Conservation (phyloP, 768 basidiomycete species). For the Tylopilus rubrobrunneus region DNA sequence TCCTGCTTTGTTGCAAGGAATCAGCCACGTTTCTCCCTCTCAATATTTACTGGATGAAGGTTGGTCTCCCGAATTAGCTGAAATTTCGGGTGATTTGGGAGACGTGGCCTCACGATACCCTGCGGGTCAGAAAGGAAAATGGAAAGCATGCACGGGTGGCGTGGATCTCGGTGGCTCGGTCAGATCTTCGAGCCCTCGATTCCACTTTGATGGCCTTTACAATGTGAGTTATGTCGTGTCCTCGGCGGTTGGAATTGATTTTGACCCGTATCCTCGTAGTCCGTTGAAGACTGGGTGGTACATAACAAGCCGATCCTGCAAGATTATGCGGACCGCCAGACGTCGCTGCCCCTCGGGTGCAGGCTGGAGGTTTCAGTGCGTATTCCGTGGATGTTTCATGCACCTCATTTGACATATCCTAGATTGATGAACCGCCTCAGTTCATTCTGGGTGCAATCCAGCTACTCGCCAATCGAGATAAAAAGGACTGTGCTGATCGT, state of each 20-base stretch:
- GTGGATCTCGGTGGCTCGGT: background rate
- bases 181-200: constrained; percentile 1
- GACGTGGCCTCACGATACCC: constrained; percentile 2
- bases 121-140: constrained; percentile 14
- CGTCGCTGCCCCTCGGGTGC: constrained; percentile 20
- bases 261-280: constrained; percentile 5
- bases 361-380: constrained; percentile 26
- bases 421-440: constrained; percentile 24
- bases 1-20: constrained; percentile 16
- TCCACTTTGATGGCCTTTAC: background rate
- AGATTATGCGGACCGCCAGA: constrained; percentile 28
- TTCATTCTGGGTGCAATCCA: constrained; percentile 27
- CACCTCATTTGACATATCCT: background rate
- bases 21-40: background rate
- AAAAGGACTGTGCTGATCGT: constrained; percentile 1
- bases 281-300: constrained; percentile 17
- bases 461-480: constrained; percentile 28
- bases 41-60: background rate
- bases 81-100: background rate
- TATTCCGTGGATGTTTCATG: background rate
- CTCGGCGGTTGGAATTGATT: background rate
- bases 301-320: constrained; percentile 23
- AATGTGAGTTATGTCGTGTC: constrained; percentile 5
- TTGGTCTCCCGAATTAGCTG: background rate
- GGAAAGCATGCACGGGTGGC: constrained; percentile 1